phyloP scores from a whole-genome alignment of 2,329 filamentous ascomycete species.

The Ceratocystiopsis minuta region DNA sequence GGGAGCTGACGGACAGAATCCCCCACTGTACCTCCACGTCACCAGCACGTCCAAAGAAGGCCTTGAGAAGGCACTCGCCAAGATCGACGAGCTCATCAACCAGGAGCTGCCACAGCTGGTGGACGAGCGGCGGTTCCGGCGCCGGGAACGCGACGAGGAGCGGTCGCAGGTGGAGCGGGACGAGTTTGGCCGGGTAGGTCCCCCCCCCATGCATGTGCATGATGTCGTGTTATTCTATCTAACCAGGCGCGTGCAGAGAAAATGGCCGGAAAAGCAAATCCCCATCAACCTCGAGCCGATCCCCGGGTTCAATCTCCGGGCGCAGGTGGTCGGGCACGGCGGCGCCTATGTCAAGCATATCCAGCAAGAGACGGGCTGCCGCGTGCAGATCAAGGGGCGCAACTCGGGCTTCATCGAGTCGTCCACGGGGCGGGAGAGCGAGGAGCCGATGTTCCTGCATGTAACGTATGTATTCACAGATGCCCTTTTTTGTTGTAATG shows the following conservation, averaged over 20 bases:
- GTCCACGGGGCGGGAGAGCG: constrained; percentile 73
- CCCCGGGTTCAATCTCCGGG: constrained; percentile 85
- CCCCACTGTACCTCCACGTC: constrained; percentile 84
- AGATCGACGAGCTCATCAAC: constrained; percentile 90
- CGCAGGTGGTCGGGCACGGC: constrained; percentile 86
- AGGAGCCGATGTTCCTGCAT: constrained; percentile 92
- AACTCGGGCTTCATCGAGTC: constrained; percentile 89
- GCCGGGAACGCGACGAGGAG: constrained; percentile 46
- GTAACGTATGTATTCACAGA: constrained; percentile 63
- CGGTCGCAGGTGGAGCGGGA: constrained; percentile 52
- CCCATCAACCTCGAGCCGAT: constrained; percentile 80
- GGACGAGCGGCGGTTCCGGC: constrained; percentile 80
- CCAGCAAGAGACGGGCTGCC: constrained; percentile 83
- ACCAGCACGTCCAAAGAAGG: constrained; percentile 84
- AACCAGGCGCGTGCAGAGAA: constrained; percentile 35
- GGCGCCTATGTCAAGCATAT: constrained; percentile 97
- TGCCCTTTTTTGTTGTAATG: not conserved
- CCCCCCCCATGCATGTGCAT: too few species aligned
- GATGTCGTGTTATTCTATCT: not conserved
- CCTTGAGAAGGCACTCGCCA: constrained; percentile 70
- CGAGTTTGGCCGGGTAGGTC: constrained; percentile 66
- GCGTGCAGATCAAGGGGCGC: constrained; percentile 94
- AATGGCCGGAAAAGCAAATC: constrained; percentile 97
- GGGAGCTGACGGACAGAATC: constrained; percentile 43
- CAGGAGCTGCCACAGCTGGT: constrained; percentile 91